phyloP scores from a whole-genome alignment of 805 yeast species.

The Ogataea saltuana region DNA sequence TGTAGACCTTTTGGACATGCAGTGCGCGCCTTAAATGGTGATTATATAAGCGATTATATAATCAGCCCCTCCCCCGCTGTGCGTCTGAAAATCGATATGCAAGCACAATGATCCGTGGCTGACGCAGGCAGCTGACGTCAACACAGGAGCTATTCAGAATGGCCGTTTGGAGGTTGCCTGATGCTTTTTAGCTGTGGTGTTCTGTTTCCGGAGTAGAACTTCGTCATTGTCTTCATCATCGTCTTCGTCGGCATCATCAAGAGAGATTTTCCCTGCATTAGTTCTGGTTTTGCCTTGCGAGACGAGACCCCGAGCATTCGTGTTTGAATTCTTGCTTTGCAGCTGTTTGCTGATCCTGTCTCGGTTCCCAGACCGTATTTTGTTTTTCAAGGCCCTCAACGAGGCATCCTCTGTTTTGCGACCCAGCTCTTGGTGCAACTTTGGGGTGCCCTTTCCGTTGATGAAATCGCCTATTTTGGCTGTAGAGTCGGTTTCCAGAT shows the following conservation, averaged over 20 bases:
- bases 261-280: too few species aligned
- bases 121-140: too few species aligned
- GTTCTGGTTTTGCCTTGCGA: not conserved
- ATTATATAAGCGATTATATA: too few species aligned
- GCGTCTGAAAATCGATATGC: too few species aligned
- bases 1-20: too few species aligned
- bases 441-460: constrained; percentile 17
- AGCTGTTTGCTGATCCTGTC: constrained; percentile 9
- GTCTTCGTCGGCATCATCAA: constrained; percentile 7
- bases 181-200: constrained; percentile 1
- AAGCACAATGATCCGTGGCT: too few species aligned
- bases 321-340: not conserved
- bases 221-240: constrained; percentile 28
- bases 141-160: constrained; percentile 15
- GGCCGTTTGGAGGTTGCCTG: constrained; percentile 22
- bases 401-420: constrained; percentile 19
- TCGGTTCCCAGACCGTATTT: constrained; percentile 28
- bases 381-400: constrained; percentile 31
- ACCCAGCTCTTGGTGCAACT: constrained; percentile 9
- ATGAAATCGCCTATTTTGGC: constrained; percentile 25
- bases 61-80: too few species aligned
- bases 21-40: too few species aligned
- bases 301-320: constrained; percentile 1
- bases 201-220: constrained; percentile 21
- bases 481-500: constrained; percentile 2